A percentile compares a stretch with the other conserved stretches of the same genome.
Conservation (phyloP, 768 basidiomycete genomes). For the Pluteus cervinus region DNA sequence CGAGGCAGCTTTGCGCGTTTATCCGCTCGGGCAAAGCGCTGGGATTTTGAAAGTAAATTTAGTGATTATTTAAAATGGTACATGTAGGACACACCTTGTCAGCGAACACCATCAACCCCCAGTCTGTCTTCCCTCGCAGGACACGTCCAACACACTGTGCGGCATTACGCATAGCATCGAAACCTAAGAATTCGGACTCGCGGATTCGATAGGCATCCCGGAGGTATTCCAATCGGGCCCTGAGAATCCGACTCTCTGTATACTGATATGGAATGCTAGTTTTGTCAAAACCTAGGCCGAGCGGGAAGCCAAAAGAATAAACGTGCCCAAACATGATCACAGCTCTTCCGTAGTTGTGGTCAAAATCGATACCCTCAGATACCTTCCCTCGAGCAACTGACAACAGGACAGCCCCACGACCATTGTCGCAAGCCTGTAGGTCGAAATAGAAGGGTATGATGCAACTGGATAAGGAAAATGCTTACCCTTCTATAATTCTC, state of each 20-base stretch:
- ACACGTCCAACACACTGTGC: conserved; percentile 99
- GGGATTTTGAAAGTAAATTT: too few species aligned
- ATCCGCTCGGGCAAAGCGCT: conserved; percentile 91
- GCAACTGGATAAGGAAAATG: conserved; percentile 1
- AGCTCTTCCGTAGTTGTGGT: conserved; percentile 98
- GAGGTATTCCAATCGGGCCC: conserved; percentile 94
- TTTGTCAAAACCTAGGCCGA: conserved; percentile 9
- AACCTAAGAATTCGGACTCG: conserved; percentile 97
- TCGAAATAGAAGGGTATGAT: conserved; percentile 6
- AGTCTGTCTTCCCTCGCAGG: conserved; percentile 96
- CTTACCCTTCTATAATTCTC: conserved; percentile 92
- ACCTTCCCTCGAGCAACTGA: conserved; percentile 99
- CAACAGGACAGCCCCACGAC: conserved; percentile 90
- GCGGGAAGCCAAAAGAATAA: conserved; percentile 3
- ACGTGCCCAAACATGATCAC: conserved; percentile 98
- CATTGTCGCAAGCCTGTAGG: conserved; percentile 92
- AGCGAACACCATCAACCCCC: conserved; percentile 99
- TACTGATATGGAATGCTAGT: conserved; percentile 92
- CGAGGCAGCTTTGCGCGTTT: conserved; percentile 94
- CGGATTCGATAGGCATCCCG: conserved; percentile 98
- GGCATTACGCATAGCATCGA: conserved; percentile 99
- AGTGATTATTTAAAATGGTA: conserved; percentile 1
- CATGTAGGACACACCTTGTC: conserved; percentile 68
- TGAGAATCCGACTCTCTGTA: conserved; percentile 95
- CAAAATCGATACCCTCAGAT: conserved; percentile 99